These are phyloP conservation scores for Benincasa hispida DNA, from an alignment of 306 rosid species.

Conservation along the genomic window DNA sequence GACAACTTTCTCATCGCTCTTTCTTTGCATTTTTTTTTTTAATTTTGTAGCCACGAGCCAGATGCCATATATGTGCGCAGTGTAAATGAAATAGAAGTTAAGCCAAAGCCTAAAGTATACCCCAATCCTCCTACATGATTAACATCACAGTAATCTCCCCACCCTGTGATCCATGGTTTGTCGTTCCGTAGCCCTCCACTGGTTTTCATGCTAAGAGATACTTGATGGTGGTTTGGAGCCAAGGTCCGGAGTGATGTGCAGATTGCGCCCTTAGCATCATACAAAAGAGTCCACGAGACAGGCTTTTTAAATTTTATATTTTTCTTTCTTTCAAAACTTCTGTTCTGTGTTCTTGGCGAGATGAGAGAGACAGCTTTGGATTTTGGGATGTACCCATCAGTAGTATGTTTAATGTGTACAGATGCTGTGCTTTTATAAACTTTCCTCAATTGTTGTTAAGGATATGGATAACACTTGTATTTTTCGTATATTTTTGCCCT, in stretches of 20 bases:
- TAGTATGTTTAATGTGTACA: constrained; percentile 1
- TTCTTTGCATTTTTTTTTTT: constrained; percentile 1
- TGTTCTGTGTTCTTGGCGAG: constrained; percentile 6
- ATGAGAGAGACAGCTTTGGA: background rate
- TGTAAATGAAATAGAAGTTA: constrained; percentile 91
- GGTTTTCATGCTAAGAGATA: background rate
- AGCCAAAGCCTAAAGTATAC: constrained; percentile 93
- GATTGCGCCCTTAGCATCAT: background rate
- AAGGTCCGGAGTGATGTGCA: background rate
- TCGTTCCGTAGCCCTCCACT: background rate
- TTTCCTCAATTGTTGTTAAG: background rate
- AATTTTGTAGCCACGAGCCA: constrained; percentile 64
- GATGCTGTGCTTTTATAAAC: constrained; percentile 6
- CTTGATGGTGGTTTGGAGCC: constrained; percentile 5
- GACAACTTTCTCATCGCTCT: background rate
- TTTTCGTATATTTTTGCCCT: background rate
- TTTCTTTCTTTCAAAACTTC: background rate
- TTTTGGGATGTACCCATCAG: constrained; percentile 1
- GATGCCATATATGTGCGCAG: constrained; percentile 81
- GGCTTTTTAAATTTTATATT: background rate
- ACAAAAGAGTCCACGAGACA: background rate
- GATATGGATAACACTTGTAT: background rate
- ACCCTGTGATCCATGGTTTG: background rate
- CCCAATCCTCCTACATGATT: constrained; percentile 50
- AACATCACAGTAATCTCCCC: background rate